Percentiles rank a stretch among this genome's conserved stretches.
Evolutionary conservation across 108 stramenopile genomes (phyloP).

Genomic region (Skeletonema costatum): DNA sequence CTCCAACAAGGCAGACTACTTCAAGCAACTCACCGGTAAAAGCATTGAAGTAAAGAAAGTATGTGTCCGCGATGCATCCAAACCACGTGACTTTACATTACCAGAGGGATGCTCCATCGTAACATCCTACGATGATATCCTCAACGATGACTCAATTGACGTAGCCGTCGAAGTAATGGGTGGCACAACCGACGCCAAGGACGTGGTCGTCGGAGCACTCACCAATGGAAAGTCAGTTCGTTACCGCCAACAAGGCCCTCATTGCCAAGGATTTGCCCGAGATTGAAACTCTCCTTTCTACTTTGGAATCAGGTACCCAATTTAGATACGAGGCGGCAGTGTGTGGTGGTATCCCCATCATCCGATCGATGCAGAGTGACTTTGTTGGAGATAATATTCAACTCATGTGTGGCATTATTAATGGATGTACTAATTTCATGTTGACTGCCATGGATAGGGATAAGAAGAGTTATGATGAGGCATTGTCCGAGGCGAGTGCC

Average conservation of each 20-base stretch:
- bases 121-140: constrained; percentile 80
- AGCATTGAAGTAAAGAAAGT: constrained; percentile 64
- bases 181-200: constrained; percentile 90
- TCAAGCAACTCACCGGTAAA: constrained; percentile 76
- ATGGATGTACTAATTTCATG: constrained; percentile 99
- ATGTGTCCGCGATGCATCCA: constrained; percentile 77
- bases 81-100: constrained; percentile 81
- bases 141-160: constrained; percentile 87
- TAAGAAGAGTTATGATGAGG: constrained; percentile 90
- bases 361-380: constrained; percentile 92
- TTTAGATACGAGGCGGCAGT: constrained; percentile 97
- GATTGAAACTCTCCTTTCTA: constrained; percentile 71
- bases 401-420: constrained; percentile 91
- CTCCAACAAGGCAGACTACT: constrained; percentile 60
- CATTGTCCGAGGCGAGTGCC: constrained; percentile 82
- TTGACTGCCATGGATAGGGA: constrained; percentile 95
- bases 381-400: constrained; percentile 90
- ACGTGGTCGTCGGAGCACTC: constrained; percentile 81
- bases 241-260: constrained; percentile 98
- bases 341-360: constrained; percentile 97
- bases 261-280: constrained; percentile 90
- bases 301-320: constrained; percentile 52
- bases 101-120: constrained; percentile 75
- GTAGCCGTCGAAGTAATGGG: constrained; percentile 96
- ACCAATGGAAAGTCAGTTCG: constrained; percentile 87